phyloP scores from a whole-genome alignment of 345 rosid species.

The Salix exigua region DNA sequence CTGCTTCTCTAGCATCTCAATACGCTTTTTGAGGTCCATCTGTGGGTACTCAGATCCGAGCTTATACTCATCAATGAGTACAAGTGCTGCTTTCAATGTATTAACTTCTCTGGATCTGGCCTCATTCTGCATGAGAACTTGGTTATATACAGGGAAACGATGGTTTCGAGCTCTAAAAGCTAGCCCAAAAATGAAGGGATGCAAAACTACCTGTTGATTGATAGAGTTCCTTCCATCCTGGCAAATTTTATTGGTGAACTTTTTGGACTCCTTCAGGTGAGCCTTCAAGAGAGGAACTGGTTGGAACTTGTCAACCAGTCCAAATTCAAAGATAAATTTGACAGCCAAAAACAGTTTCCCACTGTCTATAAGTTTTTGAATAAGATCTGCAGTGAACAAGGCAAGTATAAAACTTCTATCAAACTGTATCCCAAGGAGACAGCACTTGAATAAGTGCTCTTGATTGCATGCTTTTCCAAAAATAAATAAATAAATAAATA shows the following conservation, averaged over 20 bases:
- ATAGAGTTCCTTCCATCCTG: constrained; percentile 41
- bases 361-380: constrained; percentile 49
- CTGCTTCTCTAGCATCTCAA: constrained; percentile 22
- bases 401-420: constrained; percentile 7
- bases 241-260: constrained; percentile 28
- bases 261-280: constrained; percentile 37
- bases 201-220: constrained; percentile 41
- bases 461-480: neutral
- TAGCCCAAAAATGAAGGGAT: constrained; percentile 3
- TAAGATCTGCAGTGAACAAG: constrained; percentile 39
- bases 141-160: neutral
- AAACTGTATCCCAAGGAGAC: neutral
- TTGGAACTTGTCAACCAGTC: constrained; percentile 47
- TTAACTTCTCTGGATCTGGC: constrained; percentile 50
- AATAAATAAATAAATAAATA: neutral
- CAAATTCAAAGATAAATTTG: constrained; percentile 58
- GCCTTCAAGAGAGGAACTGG: constrained; percentile 52
- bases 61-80: constrained; percentile 52
- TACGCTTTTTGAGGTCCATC: constrained; percentile 25
- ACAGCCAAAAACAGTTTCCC: constrained; percentile 52
- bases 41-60: constrained; percentile 48
- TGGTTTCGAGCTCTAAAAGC: neutral
- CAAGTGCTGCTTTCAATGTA: constrained; percentile 54
- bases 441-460: neutral
- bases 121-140: constrained; percentile 42